These are phyloP conservation scores for Kewa caespitosa DNA, from an alignment of 179 eudicot genomes.

Conservation along the genomic window DNA sequence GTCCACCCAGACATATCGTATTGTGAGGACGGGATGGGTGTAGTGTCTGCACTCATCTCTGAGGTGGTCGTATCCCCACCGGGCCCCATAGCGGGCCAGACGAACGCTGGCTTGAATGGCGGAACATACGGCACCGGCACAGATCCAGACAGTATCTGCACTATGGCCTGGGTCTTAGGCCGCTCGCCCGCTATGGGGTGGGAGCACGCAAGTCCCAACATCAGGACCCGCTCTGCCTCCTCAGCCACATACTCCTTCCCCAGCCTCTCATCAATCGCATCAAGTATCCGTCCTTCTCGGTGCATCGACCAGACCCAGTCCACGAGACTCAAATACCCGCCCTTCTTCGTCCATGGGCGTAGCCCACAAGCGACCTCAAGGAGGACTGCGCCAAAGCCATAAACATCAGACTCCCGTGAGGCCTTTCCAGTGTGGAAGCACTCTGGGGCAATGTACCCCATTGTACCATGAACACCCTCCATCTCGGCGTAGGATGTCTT, in stretches of 20 bases:
- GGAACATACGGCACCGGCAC: constrained; percentile 51
- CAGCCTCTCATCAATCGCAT: constrained; percentile 58
- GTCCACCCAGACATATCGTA: constrained; percentile 41
- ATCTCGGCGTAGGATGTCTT: constrained; percentile 77
- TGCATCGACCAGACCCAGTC: constrained; percentile 91
- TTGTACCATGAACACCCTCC: constrained; percentile 74
- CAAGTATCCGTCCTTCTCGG: constrained; percentile 50
- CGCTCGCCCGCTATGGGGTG: constrained; percentile 62
- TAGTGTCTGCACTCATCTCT: constrained; percentile 36
- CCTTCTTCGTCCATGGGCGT: constrained; percentile 57
- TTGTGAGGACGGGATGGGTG: constrained; percentile 42
- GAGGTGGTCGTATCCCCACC: constrained; percentile 38
- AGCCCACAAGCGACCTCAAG: constrained; percentile 72
- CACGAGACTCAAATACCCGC: constrained; percentile 42
- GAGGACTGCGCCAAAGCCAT: constrained; percentile 67
- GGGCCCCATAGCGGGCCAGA: constrained; percentile 66
- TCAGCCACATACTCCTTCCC: constrained; percentile 42
- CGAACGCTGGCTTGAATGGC: constrained; percentile 68
- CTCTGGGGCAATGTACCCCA: constrained; percentile 94
- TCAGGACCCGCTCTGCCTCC: constrained; percentile 60
- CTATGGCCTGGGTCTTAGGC: constrained; percentile 51
- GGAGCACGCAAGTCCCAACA: constrained; percentile 71
- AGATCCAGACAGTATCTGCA: constrained; percentile 65
- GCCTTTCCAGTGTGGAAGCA: constrained; percentile 85
- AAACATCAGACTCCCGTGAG: constrained; percentile 66